phyloP scores from a whole-genome alignment of 768 basidiomycete genomes.

The Auricularia cornea region DNA sequence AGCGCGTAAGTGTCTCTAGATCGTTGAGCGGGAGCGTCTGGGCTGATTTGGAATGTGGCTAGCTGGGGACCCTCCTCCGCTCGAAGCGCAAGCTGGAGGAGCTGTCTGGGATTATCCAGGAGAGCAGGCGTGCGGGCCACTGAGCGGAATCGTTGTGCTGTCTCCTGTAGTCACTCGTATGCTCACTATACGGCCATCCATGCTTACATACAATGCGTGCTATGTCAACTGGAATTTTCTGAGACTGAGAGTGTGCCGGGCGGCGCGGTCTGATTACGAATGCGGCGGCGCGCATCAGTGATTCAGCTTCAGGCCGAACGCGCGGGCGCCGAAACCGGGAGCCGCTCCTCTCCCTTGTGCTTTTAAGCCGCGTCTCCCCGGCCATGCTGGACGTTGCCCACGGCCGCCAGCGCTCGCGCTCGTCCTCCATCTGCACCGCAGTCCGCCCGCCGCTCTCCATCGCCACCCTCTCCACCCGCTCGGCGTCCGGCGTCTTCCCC shows the following conservation, averaged over 20 bases:
- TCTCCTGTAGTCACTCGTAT: not conserved
- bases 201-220: not conserved
- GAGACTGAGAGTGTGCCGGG: too few relatives aligned
- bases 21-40: not conserved
- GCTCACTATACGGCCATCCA: too few relatives aligned
- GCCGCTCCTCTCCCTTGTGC: too few relatives aligned
- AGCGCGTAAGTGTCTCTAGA: conserved; percentile 68
- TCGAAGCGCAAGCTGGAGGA: conserved; percentile 99
- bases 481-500: conserved; percentile 21
- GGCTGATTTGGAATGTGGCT: conserved; percentile 3
- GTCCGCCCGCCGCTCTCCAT: conserved; percentile 45
- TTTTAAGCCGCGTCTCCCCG: conserved; percentile 6
- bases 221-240: not conserved
- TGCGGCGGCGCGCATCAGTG: too few relatives aligned
- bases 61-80: conserved; percentile 96
- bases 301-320: too few relatives aligned
- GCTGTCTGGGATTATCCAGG: conserved; percentile 83
- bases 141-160: conserved; percentile 17
- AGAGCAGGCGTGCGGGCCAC: conserved; percentile 70
- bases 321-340: too few relatives aligned
- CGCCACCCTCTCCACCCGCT: conserved; percentile 41
- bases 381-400: conserved; percentile 28
- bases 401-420: conserved; percentile 41
- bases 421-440: conserved; percentile 42
- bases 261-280: not conserved